A percentile compares a stretch with the other conserved stretches of the same genome.
Evolutionary conservation across 768 basidiomycete species (phyloP).

Genomic region (Calocera viscosa): DNA sequence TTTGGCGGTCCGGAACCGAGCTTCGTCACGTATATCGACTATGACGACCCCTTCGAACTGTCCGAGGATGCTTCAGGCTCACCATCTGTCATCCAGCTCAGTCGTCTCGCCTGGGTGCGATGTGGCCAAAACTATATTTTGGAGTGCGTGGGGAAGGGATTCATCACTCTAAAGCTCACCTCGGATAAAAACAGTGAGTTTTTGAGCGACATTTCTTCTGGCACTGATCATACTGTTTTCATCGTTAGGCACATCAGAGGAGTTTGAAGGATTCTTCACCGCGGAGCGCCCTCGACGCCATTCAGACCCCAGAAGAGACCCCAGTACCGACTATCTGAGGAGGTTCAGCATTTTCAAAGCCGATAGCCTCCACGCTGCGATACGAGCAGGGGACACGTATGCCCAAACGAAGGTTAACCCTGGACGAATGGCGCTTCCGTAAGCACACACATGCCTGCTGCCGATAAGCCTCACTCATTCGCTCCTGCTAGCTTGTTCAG

Average conservation of each 20-base stretch:
- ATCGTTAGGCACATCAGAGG: neutral
- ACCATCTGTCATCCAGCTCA: constrained; percentile 44
- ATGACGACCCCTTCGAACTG: constrained; percentile 58
- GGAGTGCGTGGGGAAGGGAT: constrained; percentile 59
- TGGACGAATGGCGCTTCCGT: neutral
- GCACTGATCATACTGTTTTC: neutral
- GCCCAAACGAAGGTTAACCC: neutral
- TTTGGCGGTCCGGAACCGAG: constrained; percentile 40
- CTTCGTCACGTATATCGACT: constrained; percentile 60
- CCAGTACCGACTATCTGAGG: neutral
- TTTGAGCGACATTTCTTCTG: neutral
- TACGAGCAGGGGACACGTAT: neutral
- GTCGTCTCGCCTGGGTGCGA: constrained; percentile 61
- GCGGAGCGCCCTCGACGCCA: too few species aligned
- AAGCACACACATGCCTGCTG: neutral
- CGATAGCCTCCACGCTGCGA: neutral
- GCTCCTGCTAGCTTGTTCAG: constrained; percentile 39
- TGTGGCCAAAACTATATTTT: constrained; percentile 65
- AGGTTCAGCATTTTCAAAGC: neutral
- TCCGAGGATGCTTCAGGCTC: constrained; percentile 33
- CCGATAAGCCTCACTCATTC: neutral
- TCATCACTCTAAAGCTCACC: constrained; percentile 26
- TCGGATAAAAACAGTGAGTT: constrained; percentile 24
- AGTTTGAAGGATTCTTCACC: neutral
- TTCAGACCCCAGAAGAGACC: too few species aligned